These are phyloP conservation scores for Leptographium procerum DNA, from an alignment of 2,329 filamentous ascomycete genomes.

Conservation along the genomic window DNA sequence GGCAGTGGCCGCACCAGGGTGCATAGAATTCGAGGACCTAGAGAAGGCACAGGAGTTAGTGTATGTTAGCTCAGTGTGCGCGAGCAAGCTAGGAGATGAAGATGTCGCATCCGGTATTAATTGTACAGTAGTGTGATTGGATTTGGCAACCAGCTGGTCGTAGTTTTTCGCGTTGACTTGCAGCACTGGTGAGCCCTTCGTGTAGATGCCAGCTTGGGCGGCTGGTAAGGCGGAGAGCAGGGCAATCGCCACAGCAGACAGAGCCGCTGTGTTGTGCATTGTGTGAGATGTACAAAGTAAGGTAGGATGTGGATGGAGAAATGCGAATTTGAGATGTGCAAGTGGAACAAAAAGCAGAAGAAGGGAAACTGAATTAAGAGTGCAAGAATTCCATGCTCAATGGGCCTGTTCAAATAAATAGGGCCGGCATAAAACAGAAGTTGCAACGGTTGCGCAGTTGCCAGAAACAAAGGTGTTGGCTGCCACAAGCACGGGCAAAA, in stretches of 20 bases:
- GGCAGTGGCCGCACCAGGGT: slow-evolving; percentile 95
- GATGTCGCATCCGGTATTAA: slow-evolving; percentile 1
- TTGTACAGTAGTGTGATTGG: slow-evolving; percentile 81
- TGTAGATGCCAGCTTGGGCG: slow-evolving; percentile 64
- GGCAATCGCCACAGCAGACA: slow-evolving; percentile 47
- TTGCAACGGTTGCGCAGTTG: background rate
- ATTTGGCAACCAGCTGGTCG: slow-evolving; percentile 70
- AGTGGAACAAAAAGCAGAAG: background rate
- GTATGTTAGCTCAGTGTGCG: background rate
- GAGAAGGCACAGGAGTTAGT: background rate
- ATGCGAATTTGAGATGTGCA: background rate
- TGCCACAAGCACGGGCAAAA: background rate
- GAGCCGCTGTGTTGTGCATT: slow-evolving; percentile 13
- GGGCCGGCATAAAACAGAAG: background rate
- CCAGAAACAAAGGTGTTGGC: background rate
- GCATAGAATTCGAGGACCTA: slow-evolving; percentile 80
- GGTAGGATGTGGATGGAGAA: background rate
- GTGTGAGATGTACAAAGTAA: background rate
- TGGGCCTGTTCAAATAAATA: background rate
- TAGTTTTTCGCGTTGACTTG: slow-evolving; percentile 73
- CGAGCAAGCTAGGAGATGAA: background rate
- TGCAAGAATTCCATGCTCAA: background rate
- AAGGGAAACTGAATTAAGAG: background rate
- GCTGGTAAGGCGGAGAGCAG: slow-evolving; percentile 55
- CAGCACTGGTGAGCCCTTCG: slow-evolving; percentile 76